Conservation (phyloP, 495 filamentous ascomycete genomes). For the Chaetomium tenue region DNA sequence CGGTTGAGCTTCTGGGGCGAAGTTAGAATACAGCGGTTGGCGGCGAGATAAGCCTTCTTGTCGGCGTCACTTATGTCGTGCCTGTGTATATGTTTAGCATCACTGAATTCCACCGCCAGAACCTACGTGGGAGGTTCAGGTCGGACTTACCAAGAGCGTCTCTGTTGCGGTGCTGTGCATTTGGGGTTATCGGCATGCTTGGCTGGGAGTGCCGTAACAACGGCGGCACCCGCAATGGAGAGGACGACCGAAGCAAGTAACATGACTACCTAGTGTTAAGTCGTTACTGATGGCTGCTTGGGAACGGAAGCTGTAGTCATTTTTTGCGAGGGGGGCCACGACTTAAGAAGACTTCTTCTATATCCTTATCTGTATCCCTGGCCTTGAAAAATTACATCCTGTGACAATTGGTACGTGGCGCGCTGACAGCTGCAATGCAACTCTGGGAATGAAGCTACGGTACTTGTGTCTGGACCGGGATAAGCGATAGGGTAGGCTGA, state of each 20-base stretch:
- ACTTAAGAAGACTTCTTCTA: too few relatives aligned
- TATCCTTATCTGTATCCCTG: too few relatives aligned
- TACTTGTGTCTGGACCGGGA: too few relatives aligned
- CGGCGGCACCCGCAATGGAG: neutral
- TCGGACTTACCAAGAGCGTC: slow-evolving; percentile 1
- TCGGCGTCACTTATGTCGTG: slow-evolving; percentile 1
- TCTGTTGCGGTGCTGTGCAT: neutral
- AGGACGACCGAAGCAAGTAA: neutral
- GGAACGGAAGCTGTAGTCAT: too few relatives aligned
- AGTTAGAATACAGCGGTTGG: neutral
- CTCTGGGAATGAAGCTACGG: too few relatives aligned
- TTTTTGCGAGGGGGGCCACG: too few relatives aligned
- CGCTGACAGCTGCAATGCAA: too few relatives aligned
- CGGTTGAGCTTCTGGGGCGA: slow-evolving; percentile 1
- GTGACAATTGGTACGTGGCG: too few relatives aligned
- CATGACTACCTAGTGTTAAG: neutral
- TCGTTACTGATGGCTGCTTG: too few relatives aligned
- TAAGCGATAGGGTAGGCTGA: too few relatives aligned
- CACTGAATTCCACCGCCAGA: neutral
- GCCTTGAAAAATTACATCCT: too few relatives aligned
- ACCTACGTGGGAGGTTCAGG: neutral
- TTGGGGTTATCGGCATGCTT: neutral
- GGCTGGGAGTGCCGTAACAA: neutral
- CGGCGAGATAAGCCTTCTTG: neutral
- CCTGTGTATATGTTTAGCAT: neutral